Base-by-base conservation (phyloP, 805 yeast species). In the Myxozyma kluyveri region DNA sequence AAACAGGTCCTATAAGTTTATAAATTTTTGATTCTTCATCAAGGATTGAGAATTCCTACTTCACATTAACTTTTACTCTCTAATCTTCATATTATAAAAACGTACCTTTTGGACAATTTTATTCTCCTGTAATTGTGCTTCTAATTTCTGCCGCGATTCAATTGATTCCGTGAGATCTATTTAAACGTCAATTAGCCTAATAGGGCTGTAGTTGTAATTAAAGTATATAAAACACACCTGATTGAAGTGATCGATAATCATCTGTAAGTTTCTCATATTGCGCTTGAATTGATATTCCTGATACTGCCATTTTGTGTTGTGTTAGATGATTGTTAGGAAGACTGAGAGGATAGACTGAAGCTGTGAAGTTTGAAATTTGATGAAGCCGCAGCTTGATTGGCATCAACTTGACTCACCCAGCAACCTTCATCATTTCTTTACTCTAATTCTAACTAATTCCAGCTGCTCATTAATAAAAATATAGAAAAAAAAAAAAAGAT, bases 61-160 rank as follows among this genome's bases (percentile, higher is more conserved):
- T 17, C 6, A 22, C 14, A 4, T 19, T 22, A n/a, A 9, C 17
- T 12, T 12, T 2, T 19, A 18, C 21, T 24, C 10, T 29, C 14
- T 45, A 3, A 2, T 37, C n/a, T n/a, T n/a, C n/a, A n/a, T 5
- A 10, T 10, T 14, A 24, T 14, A 36, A 6, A 12, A 3, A 4
- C 54, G 10, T 47, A 64, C 68, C 35, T 79, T 83, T 59, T 82
- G 76, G 14, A 93, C 99, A 45, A 93, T 90, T 63, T 82, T 82
- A 68, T 90, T 90, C 68, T 93, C 99, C 69, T 93, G 99, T 62
- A 75, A 80, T 70, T 93, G 99, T 1, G 97, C 87, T 66, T 93
- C 99, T 42, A 93, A 77, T 65, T 83, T 80, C 60, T 91, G 95
- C 64, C 98, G 82, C 10, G 88, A 81, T 3, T 79, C 72, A 33